phyloP scores from a whole-genome alignment of 495 filamentous ascomycete genomes.

The Lasiosphaeria ovina region DNA sequence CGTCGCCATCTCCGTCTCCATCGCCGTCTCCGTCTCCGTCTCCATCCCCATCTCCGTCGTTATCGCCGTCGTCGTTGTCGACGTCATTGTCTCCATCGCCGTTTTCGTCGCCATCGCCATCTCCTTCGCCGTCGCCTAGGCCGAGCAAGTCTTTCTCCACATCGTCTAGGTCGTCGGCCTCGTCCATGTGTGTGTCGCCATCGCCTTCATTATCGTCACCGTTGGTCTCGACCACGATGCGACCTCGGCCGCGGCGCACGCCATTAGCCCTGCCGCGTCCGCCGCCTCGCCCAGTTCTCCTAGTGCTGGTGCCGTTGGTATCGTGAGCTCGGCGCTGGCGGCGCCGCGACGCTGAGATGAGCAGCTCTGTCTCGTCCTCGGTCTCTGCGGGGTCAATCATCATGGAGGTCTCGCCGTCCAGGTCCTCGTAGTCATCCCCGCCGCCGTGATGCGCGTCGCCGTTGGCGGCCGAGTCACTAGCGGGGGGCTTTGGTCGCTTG shows the following conservation, averaged over 20 bases:
- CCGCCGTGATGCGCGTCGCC: slow-evolving; percentile 29
- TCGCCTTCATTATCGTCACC: slow-evolving; percentile 23
- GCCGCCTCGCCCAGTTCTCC: slow-evolving; percentile 3
- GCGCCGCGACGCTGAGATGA: slow-evolving; percentile 10
- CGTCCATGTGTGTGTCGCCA: slow-evolving; percentile 41
- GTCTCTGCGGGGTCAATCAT: slow-evolving; percentile 33
- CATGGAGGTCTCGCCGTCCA: slow-evolving; percentile 24
- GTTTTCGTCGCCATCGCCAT: slow-evolving; percentile 26
- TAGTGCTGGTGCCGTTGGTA: background rate
- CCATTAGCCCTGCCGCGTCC: slow-evolving; percentile 19
- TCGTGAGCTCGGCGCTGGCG: background rate
- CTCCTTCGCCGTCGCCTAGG: slow-evolving; percentile 40
- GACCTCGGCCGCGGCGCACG: background rate
- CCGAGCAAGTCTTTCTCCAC: slow-evolving; percentile 52
- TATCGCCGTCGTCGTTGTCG: slow-evolving; percentile 41
- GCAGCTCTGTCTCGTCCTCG: slow-evolving; percentile 31
- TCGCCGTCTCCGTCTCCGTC: slow-evolving; percentile 26
- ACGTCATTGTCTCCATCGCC: slow-evolving; percentile 25
- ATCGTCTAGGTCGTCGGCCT: slow-evolving; percentile 51
- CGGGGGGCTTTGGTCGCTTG: slow-evolving; percentile 37
- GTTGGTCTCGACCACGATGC: slow-evolving; percentile 1
- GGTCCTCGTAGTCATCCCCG: slow-evolving; percentile 34
- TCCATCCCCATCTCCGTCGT: slow-evolving; percentile 31
- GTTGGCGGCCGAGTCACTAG: slow-evolving; percentile 18
- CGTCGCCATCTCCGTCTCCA: slow-evolving; percentile 30